phyloP scores from a whole-genome alignment of 2,329 filamentous ascomycete species.

The Cladophialophora immunda region DNA sequence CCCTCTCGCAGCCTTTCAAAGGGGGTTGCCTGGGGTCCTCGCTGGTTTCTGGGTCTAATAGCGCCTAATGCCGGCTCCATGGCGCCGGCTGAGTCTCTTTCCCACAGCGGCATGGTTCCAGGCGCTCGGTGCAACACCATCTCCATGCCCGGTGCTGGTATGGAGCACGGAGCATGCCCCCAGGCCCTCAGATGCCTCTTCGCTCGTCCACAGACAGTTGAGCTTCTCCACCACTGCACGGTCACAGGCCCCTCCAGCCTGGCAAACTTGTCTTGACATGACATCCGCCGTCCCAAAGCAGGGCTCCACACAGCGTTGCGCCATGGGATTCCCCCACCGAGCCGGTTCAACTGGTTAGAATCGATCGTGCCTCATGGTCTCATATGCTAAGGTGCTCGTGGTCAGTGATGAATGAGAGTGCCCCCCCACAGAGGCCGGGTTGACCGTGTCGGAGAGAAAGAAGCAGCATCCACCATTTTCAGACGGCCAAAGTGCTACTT shows the following conservation, averaged over 20 bases:
- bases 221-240: slow-evolving; percentile 9
- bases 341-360: slow-evolving; percentile 28
- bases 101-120: slow-evolving; percentile 30
- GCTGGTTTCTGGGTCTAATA: slow-evolving; percentile 4
- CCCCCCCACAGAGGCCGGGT: slow-evolving; percentile 26
- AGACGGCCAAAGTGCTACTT: slow-evolving; percentile 1
- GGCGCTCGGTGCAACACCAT: slow-evolving; percentile 37
- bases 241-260: slow-evolving; percentile 1
- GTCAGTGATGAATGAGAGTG: slow-evolving; percentile 11
- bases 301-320: slow-evolving; percentile 21
- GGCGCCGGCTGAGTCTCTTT: slow-evolving; percentile 22
- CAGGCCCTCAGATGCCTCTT: background rate
- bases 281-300: slow-evolving; percentile 13
- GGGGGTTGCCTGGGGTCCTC: slow-evolving; percentile 4
- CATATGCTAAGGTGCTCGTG: slow-evolving; percentile 24
- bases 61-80: slow-evolving; percentile 25
- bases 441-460: slow-evolving; percentile 18
- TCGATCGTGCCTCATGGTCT: slow-evolving; percentile 30
- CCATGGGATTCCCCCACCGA: slow-evolving; percentile 33
- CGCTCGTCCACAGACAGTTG: slow-evolving; percentile 5
- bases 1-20: background rate
- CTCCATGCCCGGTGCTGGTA: slow-evolving; percentile 19
- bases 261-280: slow-evolving; percentile 12
- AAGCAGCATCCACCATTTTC: slow-evolving; percentile 25
- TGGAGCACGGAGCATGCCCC: background rate